Evolutionary conservation across 179 eudicot species (phyloP), one percentile per base, ranked within the genome.

Genomic region (Actinidia polygama): DNA sequence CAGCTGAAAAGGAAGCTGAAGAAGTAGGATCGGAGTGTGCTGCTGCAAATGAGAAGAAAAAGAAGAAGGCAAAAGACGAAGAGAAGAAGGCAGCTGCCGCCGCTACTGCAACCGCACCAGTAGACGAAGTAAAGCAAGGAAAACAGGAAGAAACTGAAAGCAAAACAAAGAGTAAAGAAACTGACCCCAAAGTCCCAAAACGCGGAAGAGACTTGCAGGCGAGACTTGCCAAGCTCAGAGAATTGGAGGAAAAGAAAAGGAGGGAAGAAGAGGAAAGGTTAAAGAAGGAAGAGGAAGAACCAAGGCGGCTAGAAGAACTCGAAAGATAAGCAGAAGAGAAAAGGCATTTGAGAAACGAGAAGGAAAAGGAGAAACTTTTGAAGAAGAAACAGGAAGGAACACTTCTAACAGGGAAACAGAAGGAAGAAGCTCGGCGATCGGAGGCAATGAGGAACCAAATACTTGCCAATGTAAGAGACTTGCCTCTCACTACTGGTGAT

Each of bases 191-290:
- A 86, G 87, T 95, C 49, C 93, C 99, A 10, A 96, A 91, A 86
- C 94, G 93, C 86, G 91, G 95, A 0, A 89, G 94, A 85, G 98
- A 92, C 84, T 93, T 95, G 98, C 99, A 91, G 83, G 98, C 93
- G 92, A 89, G 90, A 81, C 91, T 96, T 71, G 98, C 98, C 74
- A 96, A 84, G 79, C 89, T 89, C 18, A 86, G 91, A 83, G 98
- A 93, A 84, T 89, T 90, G 51, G 92, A 91, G 78, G 97, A 96
- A 84, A 91, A 84, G 83, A 85, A 89, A 85, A 90, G 87, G 84
- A 90, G 91, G 85, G 98, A 96, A 86, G 98, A 93, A 87, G 98
- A 93, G 85, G 99, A 96, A 86, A 90, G 82, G 85, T 79, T 87
- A 66, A 91, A 87, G 86, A 93, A 91, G 89, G 98, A 95, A 86